These are phyloP conservation scores for Drechslerella dactyloides DNA, from an alignment of 2,329 filamentous ascomycete genomes.

Conservation along the genomic window DNA sequence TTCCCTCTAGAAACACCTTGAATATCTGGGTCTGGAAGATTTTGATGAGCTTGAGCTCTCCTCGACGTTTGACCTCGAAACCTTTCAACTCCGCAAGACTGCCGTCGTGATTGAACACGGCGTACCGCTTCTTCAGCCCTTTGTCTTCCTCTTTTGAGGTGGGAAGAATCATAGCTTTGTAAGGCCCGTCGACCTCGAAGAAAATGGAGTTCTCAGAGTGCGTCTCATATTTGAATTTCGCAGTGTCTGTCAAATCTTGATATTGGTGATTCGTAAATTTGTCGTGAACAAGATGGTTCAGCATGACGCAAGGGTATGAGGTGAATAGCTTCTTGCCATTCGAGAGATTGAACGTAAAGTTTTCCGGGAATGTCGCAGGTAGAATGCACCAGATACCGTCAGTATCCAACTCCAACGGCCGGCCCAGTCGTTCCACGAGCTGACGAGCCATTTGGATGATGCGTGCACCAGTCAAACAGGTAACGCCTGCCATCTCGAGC, in stretches of 20 bases:
- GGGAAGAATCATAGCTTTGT: conserved; percentile 94
- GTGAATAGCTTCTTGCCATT: conserved; percentile 96
- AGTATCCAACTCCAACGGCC: conserved; percentile 92
- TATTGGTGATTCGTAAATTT: conserved; percentile 98
- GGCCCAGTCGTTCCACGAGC: conserved; percentile 88
- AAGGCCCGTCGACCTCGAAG: conserved; percentile 97
- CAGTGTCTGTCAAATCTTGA: conserved; percentile 80
- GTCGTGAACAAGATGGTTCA: conserved; percentile 94
- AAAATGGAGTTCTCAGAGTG: conserved; percentile 99
- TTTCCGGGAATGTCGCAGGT: conserved; percentile 93
- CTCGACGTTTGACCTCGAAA: conserved; percentile 95
- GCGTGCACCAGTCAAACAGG: conserved; percentile 90
- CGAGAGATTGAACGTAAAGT: conserved; percentile 91
- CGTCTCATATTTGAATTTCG: conserved; percentile 88
- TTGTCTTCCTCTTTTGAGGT: conserved; percentile 99
- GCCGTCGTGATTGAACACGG: conserved; percentile 97
- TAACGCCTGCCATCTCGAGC: conserved; percentile 98
- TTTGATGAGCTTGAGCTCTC: conserved; percentile 98
- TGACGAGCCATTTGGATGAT: conserved; percentile 97
- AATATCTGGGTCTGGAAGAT: conserved; percentile 99
- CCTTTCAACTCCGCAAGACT: conserved; percentile 94
- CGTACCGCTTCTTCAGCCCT: conserved; percentile 98
- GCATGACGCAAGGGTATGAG: conserved; percentile 98
- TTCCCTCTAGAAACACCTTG: conserved; percentile 96
- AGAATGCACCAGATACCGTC: conserved; percentile 99